Base-by-base conservation (phyloP, 2,329 filamentous ascomycete species). In the Apiospora arundinis region DNA sequence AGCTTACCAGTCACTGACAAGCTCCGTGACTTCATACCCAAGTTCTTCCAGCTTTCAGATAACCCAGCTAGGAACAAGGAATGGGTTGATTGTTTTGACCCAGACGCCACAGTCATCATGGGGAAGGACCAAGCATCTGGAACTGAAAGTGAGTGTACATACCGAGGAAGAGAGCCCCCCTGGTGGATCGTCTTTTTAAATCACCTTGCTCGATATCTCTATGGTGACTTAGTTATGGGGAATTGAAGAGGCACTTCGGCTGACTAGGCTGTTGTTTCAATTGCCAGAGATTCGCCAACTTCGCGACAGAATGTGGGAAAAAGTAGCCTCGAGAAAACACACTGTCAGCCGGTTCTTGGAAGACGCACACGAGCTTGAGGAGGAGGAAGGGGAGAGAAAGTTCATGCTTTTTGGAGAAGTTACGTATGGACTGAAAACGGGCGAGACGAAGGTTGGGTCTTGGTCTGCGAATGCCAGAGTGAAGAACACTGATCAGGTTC, bases 351-450 rank as follows among this genome's bases (percentile, higher is more conserved):
- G 21, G 4, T 40, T 63, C 18, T 63, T 18, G 11, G 56, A 40
- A 28, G 28, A 4, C 4, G 0, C 28, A 9, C 2, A 12, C 1
- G 21, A 4, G 18, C 3, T 12, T 0, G 6, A 18, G n/a, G 18
- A n/a, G 11, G 56, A 40, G 8, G 9, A 63, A 14, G 56, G 56
- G 3, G 56, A 40, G 2, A n/a, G 56, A 40, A 2, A 12, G 4
- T 63, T 63, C 32, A 23, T 6, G 32, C 21, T 63, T 1, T 6
- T 4, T 23, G 56, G 56, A n/a, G 8, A 63, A 18, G 56, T 63
- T 4, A 2, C n/a, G 6, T 63, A 63, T 37, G 18, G 9, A 12
- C 21, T 63, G 9, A 63, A 40, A 40, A 40, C 32, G 2, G 56
- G 32, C 56, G 56, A 63, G 18, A 40, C 32, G 18, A 63, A 40